phyloP scores from a whole-genome alignment of 192 early-diverging fungal genomes.

The Obelidium mucronatum region DNA sequence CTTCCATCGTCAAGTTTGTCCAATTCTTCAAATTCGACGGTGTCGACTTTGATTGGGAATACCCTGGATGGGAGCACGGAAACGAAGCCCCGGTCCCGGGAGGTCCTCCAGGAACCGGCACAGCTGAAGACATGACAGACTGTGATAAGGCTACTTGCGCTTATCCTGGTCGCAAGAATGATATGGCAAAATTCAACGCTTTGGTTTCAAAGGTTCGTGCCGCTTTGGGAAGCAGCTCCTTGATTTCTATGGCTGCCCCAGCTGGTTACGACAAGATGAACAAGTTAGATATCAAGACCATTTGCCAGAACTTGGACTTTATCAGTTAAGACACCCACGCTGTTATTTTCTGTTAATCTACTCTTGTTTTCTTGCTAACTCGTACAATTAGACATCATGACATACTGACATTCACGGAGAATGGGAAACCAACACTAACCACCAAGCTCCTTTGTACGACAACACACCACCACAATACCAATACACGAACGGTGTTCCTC shows the following conservation, averaged over 20 bases:
- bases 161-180: constrained; percentile 35
- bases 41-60: constrained; percentile 52
- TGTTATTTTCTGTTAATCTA: no score
- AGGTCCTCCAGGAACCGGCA: constrained; percentile 15
- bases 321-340: no score
- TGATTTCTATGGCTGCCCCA: constrained; percentile 42
- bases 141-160: constrained; percentile 33
- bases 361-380: not conserved
- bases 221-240: constrained; percentile 20
- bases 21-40: constrained; percentile 47
- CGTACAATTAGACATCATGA: constrained; percentile 31
- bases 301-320: constrained; percentile 38
- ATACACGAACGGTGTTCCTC: not conserved
- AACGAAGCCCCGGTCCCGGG: constrained; percentile 34
- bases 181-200: constrained; percentile 23
- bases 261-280: constrained; percentile 42
- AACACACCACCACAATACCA: constrained; percentile 13
- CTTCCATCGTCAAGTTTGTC: constrained; percentile 34
- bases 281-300: constrained; percentile 32
- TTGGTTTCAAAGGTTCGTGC: constrained; percentile 28
- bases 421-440: constrained; percentile 41
- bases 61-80: constrained; percentile 47
- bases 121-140: constrained; percentile 36
- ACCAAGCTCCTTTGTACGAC: constrained; percentile 45
- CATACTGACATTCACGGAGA: constrained; percentile 45